phyloP scores from a whole-genome alignment of 176 grass and related monocot species.

The Bolboschoenus planiculmis region DNA sequence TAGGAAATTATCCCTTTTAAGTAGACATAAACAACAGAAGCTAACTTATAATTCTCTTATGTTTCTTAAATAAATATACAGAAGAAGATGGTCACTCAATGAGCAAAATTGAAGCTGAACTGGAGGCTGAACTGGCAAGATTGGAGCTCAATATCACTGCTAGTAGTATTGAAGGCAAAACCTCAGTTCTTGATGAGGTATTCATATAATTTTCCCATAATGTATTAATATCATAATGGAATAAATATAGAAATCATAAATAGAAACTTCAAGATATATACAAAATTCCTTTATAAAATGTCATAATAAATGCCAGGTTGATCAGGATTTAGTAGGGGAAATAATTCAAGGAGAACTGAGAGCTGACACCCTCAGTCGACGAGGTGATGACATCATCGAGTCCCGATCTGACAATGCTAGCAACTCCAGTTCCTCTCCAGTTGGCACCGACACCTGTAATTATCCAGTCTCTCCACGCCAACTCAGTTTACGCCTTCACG shows the following conservation, averaged over 20 bases:
- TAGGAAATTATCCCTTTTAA: neutral
- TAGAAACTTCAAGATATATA: neutral
- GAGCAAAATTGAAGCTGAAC: constrained; percentile 93
- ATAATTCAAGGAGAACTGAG: constrained; percentile 67
- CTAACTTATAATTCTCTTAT: constrained; percentile 17
- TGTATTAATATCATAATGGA: neutral
- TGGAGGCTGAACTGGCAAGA: constrained; percentile 82
- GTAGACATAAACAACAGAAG: constrained; percentile 2
- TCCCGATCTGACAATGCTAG: constrained; percentile 35
- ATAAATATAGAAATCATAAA: neutral
- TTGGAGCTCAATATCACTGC: constrained; percentile 71
- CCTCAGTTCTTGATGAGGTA: constrained; percentile 37
- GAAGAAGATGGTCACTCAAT: constrained; percentile 37
- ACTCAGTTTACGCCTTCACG: constrained; percentile 74
- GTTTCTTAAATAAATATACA: constrained; percentile 26
- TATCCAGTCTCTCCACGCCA: constrained; percentile 71
- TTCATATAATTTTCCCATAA: constrained; percentile 8
- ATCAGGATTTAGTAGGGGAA: constrained; percentile 55
- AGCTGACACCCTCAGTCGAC: constrained; percentile 33
- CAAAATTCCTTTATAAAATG: constrained; percentile 14
- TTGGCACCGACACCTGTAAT: constrained; percentile 29
- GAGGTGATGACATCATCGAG: constrained; percentile 20
- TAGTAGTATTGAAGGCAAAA: constrained; percentile 34
- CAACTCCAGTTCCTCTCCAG: constrained; percentile 48
- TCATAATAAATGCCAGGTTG: constrained; percentile 36